Conservation (phyloP, 1,284 basidiomycete genomes). For the Fomitopsis betulina region DNA sequence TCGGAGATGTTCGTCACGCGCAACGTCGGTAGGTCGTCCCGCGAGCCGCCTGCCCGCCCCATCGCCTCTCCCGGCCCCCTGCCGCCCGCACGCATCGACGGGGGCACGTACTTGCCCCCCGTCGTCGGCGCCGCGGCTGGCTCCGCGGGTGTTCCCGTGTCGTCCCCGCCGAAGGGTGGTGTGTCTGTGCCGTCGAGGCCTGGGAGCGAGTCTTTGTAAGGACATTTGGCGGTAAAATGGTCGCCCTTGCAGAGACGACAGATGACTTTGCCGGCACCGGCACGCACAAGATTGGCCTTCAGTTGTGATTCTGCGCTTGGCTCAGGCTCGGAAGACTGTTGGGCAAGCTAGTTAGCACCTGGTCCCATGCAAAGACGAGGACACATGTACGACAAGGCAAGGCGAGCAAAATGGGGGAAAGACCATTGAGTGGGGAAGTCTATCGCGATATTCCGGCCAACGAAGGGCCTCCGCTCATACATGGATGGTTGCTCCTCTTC, state of each 20-base stretch:
- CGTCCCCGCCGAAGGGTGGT: conserved; percentile 54
- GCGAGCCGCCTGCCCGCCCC: conserved; percentile 52
- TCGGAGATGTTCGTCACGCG: conserved; percentile 97
- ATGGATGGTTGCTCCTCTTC: neutral
- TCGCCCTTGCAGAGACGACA: conserved; percentile 96
- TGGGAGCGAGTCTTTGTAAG: conserved; percentile 92
- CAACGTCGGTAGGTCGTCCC: conserved; percentile 94
- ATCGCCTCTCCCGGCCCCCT: conserved; percentile 81
- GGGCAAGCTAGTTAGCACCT: neutral
- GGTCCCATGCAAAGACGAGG: neutral
- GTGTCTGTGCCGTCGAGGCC: conserved; percentile 62
- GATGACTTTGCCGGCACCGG: conserved; percentile 83
- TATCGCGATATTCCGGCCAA: neutral
- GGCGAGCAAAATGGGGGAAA: neutral
- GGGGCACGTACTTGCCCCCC: conserved; percentile 89
- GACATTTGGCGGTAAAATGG: conserved; percentile 98
- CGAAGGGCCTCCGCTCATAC: neutral
- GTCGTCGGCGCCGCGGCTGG: conserved; percentile 38
- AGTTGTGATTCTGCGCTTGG: conserved; percentile 66
- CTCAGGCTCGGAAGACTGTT: conserved; percentile 58
- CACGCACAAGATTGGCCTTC: conserved; percentile 65
- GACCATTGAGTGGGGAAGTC: neutral
- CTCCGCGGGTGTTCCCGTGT: conserved; percentile 34
- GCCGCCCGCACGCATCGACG: conserved; percentile 71
- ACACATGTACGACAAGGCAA: neutral